Evolutionary conservation across 306 rosid species (phyloP).

Genomic region (Vicia faba): DNA sequence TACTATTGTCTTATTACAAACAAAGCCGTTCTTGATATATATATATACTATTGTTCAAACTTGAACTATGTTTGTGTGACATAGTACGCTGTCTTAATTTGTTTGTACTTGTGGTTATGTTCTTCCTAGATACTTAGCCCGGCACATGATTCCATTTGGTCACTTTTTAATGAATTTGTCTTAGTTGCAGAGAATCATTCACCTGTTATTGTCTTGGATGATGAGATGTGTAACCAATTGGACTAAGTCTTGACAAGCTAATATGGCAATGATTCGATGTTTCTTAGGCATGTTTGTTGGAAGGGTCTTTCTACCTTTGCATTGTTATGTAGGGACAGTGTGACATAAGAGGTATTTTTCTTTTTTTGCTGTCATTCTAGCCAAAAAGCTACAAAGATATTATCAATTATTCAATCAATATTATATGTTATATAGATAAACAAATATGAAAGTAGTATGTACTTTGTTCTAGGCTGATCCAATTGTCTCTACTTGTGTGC

Average conservation of each 20-base stretch:
- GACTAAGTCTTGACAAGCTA: slow-evolving; percentile 23
- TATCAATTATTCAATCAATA: slow-evolving; percentile 17
- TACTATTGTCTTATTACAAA: slow-evolving; percentile 41
- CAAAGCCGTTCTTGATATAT: slow-evolving; percentile 32
- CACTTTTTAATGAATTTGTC: slow-evolving; percentile 39
- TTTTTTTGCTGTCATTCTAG: slow-evolving; percentile 27
- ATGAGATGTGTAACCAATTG: slow-evolving; percentile 25
- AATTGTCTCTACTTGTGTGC: slow-evolving; percentile 28
- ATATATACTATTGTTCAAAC: slow-evolving; percentile 33
- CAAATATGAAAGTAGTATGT: background rate
- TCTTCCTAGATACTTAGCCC: slow-evolving; percentile 28
- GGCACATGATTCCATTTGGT: slow-evolving; percentile 10
- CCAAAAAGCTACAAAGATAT: slow-evolving; percentile 18
- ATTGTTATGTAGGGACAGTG: slow-evolving; percentile 38
- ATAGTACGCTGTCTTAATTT: slow-evolving; percentile 36
- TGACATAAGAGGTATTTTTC: slow-evolving; percentile 10
- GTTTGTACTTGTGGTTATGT: slow-evolving; percentile 24
- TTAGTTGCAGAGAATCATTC: slow-evolving; percentile 43
- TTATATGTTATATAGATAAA: background rate
- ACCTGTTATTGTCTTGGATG: slow-evolving; percentile 25
- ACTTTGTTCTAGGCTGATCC: slow-evolving; percentile 17
- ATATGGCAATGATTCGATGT: slow-evolving; percentile 36
- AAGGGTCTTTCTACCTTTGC: slow-evolving; percentile 36
- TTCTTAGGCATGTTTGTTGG: slow-evolving; percentile 30
- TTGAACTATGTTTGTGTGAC: slow-evolving; percentile 37